Base-by-base conservation (phyloP, 164 flowering plant genomes). In the Houttuynia cordata region DNA sequence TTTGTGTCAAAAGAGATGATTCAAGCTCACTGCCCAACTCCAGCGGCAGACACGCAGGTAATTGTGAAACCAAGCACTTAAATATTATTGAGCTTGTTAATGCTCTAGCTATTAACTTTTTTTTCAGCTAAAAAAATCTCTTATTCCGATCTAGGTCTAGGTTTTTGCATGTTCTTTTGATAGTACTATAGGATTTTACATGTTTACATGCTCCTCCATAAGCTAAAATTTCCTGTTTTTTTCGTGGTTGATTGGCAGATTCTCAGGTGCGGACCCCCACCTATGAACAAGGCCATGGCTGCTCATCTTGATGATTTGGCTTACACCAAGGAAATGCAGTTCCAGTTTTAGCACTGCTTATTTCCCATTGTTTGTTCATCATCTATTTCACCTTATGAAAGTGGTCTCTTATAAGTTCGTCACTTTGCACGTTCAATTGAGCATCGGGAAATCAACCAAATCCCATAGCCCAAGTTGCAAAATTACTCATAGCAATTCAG, bases 211-310 rank as follows among this genome's bases (percentile, higher is more conserved):
- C 17, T 30, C 6, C 17, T 30, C 6, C 37, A 6, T 30, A 30
- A 30, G 12, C 58, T 56, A 37, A 56, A 25, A 24, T 56, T 56
- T 24, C 9, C 9, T 15, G n/a, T n/a, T n/a, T n/a, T n/a, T n/a
- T n/a, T n/a, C n/a, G n/a, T n/a, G 18, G 24, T 10, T 22, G 40
- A 24, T 55, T 42, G 41, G 74, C 80, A 90, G 97, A 76, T 90
- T 52, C 64, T 90, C 72, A 84, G 93, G 58, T 90, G 97, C 22
- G 97, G 97, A 8, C 97, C 97, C 18, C 97, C 97, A 60, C 94
- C 97, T 0, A 90, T 90, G 97, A 90, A 90, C 87, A 90, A 90
- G 77, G 97, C 97, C 74, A 87, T 90, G 91, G 86, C 84, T 67
- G 90, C 73, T 62, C 82, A 85, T 67, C 91, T 90, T 42, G 91